Percentiles rank a stretch among this genome's conserved stretches.
phyloP scores from a whole-genome alignment of 2,329 filamentous ascomycete genomes.

The Colletotrichum paranaense region DNA sequence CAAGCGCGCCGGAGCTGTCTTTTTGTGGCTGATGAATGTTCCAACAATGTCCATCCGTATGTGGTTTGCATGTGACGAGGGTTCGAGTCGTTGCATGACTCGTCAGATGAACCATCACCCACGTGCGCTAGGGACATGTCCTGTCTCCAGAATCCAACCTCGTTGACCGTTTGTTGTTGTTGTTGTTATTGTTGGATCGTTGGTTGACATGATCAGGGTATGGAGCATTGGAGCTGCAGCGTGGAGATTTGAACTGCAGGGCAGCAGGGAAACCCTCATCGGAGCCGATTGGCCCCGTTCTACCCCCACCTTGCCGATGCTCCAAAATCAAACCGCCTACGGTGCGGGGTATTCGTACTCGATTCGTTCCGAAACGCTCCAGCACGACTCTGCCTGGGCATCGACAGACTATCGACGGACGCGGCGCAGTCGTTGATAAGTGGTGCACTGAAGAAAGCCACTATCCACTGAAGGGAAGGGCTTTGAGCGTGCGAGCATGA shows the following conservation, averaged over 20 bases:
- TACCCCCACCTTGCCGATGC: not conserved
- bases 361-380: slow-evolving; percentile 4
- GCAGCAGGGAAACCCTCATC: slow-evolving; percentile 14
- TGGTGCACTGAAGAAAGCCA: not conserved
- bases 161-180: not conserved
- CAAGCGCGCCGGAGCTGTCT: not conserved
- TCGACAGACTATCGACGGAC: not conserved
- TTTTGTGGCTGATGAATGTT: not conserved
- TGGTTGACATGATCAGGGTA: not conserved
- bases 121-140: not conserved
- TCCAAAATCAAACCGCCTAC: not conserved
- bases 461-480: not conserved
- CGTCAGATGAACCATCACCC: not conserved
- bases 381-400: not conserved
- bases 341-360: not conserved
- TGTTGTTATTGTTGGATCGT: not conserved
- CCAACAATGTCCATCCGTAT: not conserved
- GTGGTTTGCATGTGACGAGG: not conserved
- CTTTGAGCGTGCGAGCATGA: not conserved
- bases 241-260: not conserved
- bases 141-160: not conserved
- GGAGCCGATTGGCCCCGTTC: slow-evolving; percentile 1
- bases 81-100: slow-evolving; percentile 9
- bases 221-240: not conserved
- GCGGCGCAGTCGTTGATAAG: not conserved